Conservation (phyloP, 169 alveolate species). For the Plasmodium chabaudi region DNA sequence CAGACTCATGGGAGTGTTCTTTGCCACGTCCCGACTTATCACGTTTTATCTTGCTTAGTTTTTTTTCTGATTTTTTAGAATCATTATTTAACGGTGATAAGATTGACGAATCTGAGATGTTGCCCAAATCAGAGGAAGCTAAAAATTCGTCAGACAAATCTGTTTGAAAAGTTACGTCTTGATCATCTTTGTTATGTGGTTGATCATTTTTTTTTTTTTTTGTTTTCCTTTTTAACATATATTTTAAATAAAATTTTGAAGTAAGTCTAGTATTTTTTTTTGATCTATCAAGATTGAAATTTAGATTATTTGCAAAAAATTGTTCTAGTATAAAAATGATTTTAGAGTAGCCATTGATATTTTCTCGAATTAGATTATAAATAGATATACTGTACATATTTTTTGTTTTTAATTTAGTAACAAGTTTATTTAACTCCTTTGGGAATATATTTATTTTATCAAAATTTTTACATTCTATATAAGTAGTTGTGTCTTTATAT, state of each 20-base stretch:
- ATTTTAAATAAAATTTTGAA: constrained; percentile 2
- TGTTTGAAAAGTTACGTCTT: background rate
- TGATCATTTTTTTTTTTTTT: background rate
- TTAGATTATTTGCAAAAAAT: background rate
- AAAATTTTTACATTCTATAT: constrained; percentile 55
- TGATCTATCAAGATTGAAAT: background rate
- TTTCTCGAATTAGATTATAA: constrained; percentile 33
- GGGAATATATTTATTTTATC: constrained; percentile 35
- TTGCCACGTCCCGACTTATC: background rate
- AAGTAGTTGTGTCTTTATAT: constrained; percentile 52
- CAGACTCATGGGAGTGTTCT: background rate
- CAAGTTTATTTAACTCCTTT: constrained; percentile 49
- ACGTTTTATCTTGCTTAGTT: background rate
- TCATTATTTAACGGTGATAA: background rate
- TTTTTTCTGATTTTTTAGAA: background rate
- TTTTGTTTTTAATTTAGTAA: constrained; percentile 52
- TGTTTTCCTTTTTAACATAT: background rate
- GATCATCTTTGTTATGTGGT: background rate
- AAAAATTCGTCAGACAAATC: background rate
- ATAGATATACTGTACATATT: constrained; percentile 65
- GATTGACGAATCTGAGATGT: background rate
- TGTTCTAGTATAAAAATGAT: constrained; percentile 30
- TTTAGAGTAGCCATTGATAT: constrained; percentile 42
- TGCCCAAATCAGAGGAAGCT: too few species aligned
- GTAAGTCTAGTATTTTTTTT: constrained; percentile 7